Conservation (phyloP, 2,329 filamentous ascomycete genomes). For the Paecilomyces fulvus region DNA sequence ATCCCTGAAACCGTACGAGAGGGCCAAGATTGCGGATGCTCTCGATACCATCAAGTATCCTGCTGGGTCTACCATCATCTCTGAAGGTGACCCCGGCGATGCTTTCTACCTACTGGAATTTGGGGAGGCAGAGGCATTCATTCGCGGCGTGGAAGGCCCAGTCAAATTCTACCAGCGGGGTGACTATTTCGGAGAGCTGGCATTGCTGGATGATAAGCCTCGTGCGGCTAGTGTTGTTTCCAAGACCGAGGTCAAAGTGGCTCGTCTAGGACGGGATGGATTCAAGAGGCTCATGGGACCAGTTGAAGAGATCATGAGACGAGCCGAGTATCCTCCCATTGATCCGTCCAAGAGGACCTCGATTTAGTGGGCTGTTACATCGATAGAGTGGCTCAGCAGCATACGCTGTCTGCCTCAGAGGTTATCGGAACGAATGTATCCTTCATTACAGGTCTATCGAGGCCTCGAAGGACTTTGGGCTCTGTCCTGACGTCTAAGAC, state of each 20-base stretch:
- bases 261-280: constrained; percentile 82
- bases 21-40: constrained; percentile 94
- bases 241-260: constrained; percentile 82
- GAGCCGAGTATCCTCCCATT: constrained; percentile 39
- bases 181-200: constrained; percentile 95
- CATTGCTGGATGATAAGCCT: constrained; percentile 85
- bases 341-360: constrained; percentile 11
- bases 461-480: not conserved
- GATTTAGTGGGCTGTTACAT: not conserved
- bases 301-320: constrained; percentile 88
- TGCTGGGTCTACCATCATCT: constrained; percentile 73
- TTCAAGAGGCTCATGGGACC: constrained; percentile 90
- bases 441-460: not conserved
- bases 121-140: constrained; percentile 80
- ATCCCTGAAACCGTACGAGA: constrained; percentile 80
- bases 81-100: constrained; percentile 82
- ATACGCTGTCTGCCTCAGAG: too few species aligned
- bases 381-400: too few species aligned
- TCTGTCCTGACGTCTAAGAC: not conserved
- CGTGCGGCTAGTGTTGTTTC: constrained; percentile 83
- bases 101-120: constrained; percentile 86
- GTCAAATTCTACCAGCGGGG: constrained; percentile 82
- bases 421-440: not conserved
- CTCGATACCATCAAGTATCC: constrained; percentile 84
- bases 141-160: constrained; percentile 58